phyloP scores from a whole-genome alignment of 495 filamentous ascomycete species.

The Collariella sp. region DNA sequence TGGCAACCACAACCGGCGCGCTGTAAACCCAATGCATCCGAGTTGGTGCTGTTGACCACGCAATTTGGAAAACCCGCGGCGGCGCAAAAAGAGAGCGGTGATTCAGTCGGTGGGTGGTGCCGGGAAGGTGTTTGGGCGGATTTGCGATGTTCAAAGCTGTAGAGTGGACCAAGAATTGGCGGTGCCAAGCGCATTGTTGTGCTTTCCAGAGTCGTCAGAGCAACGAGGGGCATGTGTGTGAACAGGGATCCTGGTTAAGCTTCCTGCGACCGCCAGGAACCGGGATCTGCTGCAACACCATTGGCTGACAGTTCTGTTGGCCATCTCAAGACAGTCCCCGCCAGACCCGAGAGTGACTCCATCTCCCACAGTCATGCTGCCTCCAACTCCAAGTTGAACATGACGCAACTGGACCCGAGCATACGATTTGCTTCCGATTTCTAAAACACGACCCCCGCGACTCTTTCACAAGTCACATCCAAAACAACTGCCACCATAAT shows the following conservation, averaged over 20 bases:
- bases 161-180: slow-evolving; percentile 8
- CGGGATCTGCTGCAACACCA: not conserved
- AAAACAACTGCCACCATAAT: too few relatives aligned
- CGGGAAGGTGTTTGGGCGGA: slow-evolving; percentile 1
- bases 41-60: too few relatives aligned
- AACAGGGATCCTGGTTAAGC: slow-evolving; percentile 4
- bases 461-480: too few relatives aligned
- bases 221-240: not conserved
- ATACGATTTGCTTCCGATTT: not conserved
- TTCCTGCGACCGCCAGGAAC: not conserved
- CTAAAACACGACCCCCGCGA: too few relatives aligned
- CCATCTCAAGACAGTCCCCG: slow-evolving; percentile 7
- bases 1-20: not conserved
- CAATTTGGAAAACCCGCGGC: too few relatives aligned
- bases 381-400: not conserved
- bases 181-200: slow-evolving; percentile 1
- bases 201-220: slow-evolving; percentile 2
- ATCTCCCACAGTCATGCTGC: not conserved
- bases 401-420: not conserved
- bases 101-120: not conserved
- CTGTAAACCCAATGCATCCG: too few relatives aligned
- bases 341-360: slow-evolving; percentile 10
- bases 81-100: not conserved
- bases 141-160: slow-evolving; percentile 10
- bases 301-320: slow-evolving; percentile 5